A percentile compares a stretch with the other conserved stretches of the same genome.
Evolutionary conservation across 2,329 filamentous ascomycete species (phyloP).

Genomic region (Gnomoniopsis smithogilvyi): DNA sequence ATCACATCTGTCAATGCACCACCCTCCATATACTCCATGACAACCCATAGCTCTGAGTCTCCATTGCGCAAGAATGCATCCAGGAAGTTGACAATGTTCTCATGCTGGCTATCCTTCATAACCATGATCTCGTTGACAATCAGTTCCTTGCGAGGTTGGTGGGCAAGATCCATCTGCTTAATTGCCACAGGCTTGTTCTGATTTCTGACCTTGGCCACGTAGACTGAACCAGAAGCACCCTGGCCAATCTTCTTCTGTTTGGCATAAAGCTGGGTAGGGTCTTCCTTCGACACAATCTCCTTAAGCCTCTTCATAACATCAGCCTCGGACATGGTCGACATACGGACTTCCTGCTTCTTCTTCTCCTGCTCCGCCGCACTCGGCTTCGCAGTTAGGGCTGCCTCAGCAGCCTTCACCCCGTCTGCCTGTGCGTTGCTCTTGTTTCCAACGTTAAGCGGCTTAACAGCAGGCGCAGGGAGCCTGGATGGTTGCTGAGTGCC

Average conservation of each 20-base stretch:
- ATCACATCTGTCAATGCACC: constrained; percentile 97
- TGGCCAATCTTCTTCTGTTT: constrained; percentile 99
- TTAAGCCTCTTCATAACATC: constrained; percentile 97
- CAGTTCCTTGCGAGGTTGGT: constrained; percentile 94
- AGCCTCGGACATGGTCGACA: constrained; percentile 96
- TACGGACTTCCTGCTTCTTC: constrained; percentile 88
- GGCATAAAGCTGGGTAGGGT: constrained; percentile 91
- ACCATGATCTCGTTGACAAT: constrained; percentile 99
- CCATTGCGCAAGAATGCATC: constrained; percentile 96
- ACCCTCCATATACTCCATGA: constrained; percentile 99
- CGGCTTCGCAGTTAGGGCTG: constrained; percentile 81
- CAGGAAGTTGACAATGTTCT: constrained; percentile 98
- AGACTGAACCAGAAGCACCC: constrained; percentile 95
- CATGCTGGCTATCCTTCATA: constrained; percentile 98
- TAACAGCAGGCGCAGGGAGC: constrained; percentile 60
- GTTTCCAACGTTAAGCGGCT: constrained; percentile 68
- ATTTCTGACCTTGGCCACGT: constrained; percentile 89
- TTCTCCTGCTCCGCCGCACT: constrained; percentile 71
- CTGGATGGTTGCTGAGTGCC: constrained; percentile 44
- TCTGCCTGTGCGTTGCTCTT: constrained; percentile 61
- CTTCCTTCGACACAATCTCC: constrained; percentile 92
- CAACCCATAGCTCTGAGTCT: constrained; percentile 95
- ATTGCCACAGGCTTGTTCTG: constrained; percentile 75
- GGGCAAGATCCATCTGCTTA: constrained; percentile 98
- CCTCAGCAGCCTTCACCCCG: constrained; percentile 83